Base-by-base conservation (phyloP, 352 stramenopile species). In the Globisporangium orthogonon region DNA sequence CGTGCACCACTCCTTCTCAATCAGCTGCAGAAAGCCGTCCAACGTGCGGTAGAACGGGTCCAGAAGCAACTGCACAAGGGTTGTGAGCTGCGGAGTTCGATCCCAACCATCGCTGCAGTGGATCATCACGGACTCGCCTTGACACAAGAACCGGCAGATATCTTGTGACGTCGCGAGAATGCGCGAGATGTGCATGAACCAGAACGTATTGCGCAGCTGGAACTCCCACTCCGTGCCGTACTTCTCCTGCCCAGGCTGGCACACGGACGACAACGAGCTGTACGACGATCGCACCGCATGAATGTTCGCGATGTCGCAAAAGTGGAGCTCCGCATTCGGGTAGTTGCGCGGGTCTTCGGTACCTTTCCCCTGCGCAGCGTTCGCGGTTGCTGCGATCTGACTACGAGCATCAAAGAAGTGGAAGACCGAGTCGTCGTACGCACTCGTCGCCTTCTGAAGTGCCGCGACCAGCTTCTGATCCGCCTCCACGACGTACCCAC, bases 51-150 rank as follows among this genome's bases (percentile, higher is more conserved):
- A 99, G 66, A 98, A 97, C n/a, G 96, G 95, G 73, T 99, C 97
- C 45, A 99, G 58, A 5, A 99, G 69, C 3, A 99, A 65, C 74
- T 99, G 92, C 15, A 98, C 89, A 45, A 99, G 83, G 7, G 74
- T 87, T 3, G 86, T 92, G 29, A 99, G 89, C 78, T 99, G 96
- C 5, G 95, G 90, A 6, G 97, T 99, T 15, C 97, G 86, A 76
- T 99, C 97, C 97, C 97, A 99, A 10, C 97, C 97, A 63, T 99
- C 96, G 63, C 89, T 98, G 69, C 97, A 99, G 70, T 99, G 97
- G 48, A 99, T 83, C 69, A 99, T 91, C 7, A 99, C 91, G 1
- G 97, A 97, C 35, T 97, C 83, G 31, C 89, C 80, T 61, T 98
- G 90, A 52, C 90, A 92, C 31, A 99, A 72, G 67, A 91, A 95